Evolutionary conservation across 768 basidiomycete species (phyloP), one percentile per base, ranked within the genome.

Genomic region (Auricularia sp.): DNA sequence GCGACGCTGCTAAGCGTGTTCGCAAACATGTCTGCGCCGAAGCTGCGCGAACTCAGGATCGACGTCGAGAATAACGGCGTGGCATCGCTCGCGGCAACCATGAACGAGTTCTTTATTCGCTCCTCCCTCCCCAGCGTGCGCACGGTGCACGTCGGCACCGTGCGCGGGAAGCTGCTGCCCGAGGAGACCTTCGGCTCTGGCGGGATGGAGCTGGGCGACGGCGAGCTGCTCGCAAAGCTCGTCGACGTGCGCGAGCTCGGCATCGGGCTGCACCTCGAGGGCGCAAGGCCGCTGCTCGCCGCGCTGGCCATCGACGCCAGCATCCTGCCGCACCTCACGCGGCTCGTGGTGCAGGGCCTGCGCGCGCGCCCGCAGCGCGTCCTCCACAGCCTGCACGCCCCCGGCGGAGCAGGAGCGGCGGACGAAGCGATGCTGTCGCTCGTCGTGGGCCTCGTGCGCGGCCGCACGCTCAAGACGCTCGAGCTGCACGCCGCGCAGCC

Each of bases 321-420:
- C 53, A 18, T 18, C 1, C 29, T 54, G n/a, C n/a, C 29, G 53
- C 53, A 54, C 53, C 53, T 54, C n/a, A 18, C 18, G n/a, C 53
- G 53, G 53, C 53, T 54, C n/a, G 53, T 54, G 3, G 53, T 54
- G 18, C 53, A 54, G 8, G 7, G 8, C 39, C 8, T 42, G 39
- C 39, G 39, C 2, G 39, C 51, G 72, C 63, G 73, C 78, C 79
- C 16, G 74, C 77, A 33, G 78, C 75, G 29, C 70, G 65, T 42
- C 7, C 7, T 8, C 39, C 77, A 69, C 1, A 84, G 79, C 8
- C 29, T 29, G 3, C 29, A 29, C 29, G 29, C 29, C 29, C 29
- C 29, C 29, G 29, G 29, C 29, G 29, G 29, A 29, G 39, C 39
- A 14, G 39, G 39, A 7, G 39, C 39, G 39, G 12, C 12, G 39